Evolutionary conservation across 1,284 basidiomycete species (phyloP).

Genomic region (Xerocomus nothofagi): DNA sequence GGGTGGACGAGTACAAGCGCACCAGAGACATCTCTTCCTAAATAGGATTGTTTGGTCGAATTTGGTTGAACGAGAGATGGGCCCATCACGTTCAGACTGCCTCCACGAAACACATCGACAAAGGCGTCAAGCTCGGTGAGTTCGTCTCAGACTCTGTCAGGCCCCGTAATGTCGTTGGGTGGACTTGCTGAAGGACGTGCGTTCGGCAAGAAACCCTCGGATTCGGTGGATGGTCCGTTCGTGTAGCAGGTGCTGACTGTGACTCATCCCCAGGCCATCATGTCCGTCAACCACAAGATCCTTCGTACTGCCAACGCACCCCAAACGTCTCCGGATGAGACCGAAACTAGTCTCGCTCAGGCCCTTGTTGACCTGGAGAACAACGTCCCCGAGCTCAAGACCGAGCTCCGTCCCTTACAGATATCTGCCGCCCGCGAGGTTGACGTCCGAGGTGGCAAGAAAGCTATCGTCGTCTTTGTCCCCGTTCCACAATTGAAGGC

Average conservation of each 20-base stretch:
- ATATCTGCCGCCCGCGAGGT: conserved; percentile 99
- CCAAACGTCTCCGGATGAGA: conserved; percentile 85
- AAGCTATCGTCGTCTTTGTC: conserved; percentile 98
- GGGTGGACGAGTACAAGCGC: conserved; percentile 90
- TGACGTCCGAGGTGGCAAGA: conserved; percentile 99
- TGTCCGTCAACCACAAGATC: conserved; percentile 86
- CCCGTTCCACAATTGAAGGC: conserved; percentile 98
- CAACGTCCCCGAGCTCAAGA: conserved; percentile 97
- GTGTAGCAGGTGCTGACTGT: conserved; percentile 44
- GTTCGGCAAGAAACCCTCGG: conserved; percentile 37
- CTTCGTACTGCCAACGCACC: conserved; percentile 96
- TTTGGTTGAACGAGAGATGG: conserved; percentile 28
- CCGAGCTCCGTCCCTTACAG: conserved; percentile 92
- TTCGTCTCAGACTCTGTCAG: conserved; percentile 30
- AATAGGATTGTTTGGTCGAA: conserved; percentile 29
- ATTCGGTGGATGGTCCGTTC: conserved; percentile 46
- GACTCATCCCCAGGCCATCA: conserved; percentile 43
- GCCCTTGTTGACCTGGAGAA: conserved; percentile 97
- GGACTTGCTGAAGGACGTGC: conserved; percentile 7
- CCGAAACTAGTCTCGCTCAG: conserved; percentile 92
- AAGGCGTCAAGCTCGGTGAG: conserved; percentile 49
- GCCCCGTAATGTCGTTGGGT: conserved; percentile 7
- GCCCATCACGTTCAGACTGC: conserved; percentile 8
- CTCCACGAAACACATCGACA: conserved; percentile 37
- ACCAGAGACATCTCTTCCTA: conserved; percentile 37